phyloP scores from a whole-genome alignment of 257 asterid genomes.

The Ballota nigra region DNA sequence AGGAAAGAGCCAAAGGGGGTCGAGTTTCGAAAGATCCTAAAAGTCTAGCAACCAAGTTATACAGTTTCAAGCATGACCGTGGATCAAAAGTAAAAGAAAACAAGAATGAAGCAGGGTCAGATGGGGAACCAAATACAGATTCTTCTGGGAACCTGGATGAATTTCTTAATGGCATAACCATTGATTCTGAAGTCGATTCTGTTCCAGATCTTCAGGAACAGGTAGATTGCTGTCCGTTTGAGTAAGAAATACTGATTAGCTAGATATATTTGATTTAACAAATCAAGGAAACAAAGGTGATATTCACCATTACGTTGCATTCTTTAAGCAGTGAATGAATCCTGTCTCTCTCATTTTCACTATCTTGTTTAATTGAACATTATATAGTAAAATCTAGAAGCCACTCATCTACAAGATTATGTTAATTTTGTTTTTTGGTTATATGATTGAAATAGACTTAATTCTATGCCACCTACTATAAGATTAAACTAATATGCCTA shows the following conservation, averaged over 20 bases:
- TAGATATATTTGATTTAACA: not conserved
- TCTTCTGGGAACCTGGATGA: conserved; percentile 54
- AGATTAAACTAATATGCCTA: conserved; percentile 29
- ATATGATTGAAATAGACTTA: conserved; percentile 6
- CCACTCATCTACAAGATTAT: not conserved
- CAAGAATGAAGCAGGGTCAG: conserved; percentile 39
- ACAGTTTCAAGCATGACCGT: conserved; percentile 77
- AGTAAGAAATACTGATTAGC: not conserved
- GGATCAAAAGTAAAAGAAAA: conserved; percentile 42
- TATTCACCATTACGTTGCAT: not conserved
- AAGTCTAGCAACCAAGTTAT: conserved; percentile 77
- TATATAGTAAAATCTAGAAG: not conserved
- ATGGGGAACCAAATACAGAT: conserved; percentile 32
- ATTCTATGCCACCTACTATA: not conserved
- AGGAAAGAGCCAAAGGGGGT: conserved; percentile 67
- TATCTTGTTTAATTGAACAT: not conserved
- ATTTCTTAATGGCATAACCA: conserved; percentile 41
- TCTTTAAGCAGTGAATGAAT: not conserved
- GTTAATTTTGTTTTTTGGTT: not conserved
- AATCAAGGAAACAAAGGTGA: not conserved
- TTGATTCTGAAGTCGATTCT: conserved; percentile 65
- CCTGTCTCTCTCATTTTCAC: not conserved
- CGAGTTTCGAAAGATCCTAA: conserved; percentile 60
- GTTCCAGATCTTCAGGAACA: conserved; percentile 85
- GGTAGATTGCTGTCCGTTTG: conserved; percentile 38